These are phyloP conservation scores for Colletotrichum godetiae DNA, from an alignment of 2,329 filamentous ascomycete species.

Conservation along the genomic window DNA sequence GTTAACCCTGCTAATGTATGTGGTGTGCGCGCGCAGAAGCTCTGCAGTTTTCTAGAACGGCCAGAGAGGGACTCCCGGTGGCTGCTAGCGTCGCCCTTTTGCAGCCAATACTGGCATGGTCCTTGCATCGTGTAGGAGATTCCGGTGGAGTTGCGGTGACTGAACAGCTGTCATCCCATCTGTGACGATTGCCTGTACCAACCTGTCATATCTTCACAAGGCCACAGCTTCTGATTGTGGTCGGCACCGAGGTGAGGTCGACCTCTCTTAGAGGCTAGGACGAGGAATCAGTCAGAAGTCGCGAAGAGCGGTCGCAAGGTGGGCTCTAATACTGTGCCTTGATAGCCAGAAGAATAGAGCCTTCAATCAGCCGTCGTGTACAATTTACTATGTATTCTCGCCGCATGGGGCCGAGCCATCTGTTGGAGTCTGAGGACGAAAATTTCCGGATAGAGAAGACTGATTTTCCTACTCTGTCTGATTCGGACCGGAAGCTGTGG, in stretches of 20 bases:
- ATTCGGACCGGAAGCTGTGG: neutral
- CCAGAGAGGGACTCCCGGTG: slow-evolving; percentile 9
- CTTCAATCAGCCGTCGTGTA: neutral
- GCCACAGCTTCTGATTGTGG: neutral
- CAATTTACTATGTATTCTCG: no score
- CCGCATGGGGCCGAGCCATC: no score
- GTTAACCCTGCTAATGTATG: slow-evolving; percentile 21
- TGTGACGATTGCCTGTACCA: neutral
- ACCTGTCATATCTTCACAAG: neutral
- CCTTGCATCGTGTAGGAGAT: neutral
- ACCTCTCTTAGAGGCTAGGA: neutral
- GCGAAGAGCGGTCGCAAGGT: no score
- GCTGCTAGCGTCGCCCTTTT: slow-evolving; percentile 19
- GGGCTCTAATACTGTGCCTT: no score
- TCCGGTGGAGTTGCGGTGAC: neutral
- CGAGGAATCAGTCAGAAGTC: no score
- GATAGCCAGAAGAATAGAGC: neutral
- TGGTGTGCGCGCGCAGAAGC: slow-evolving; percentile 7
- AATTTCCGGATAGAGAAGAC: neutral
- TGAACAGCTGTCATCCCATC: slow-evolving; percentile 2
- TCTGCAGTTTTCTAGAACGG: slow-evolving; percentile 28
- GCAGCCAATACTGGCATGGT: neutral
- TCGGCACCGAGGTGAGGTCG: neutral
- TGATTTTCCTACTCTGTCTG: neutral
- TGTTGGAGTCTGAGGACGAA: no score